Percentiles rank a stretch among this genome's conserved stretches.
These are phyloP conservation scores for Diaporthe sp. DNA, from an alignment of 2,329 filamentous ascomycete species.

Conservation along the genomic window DNA sequence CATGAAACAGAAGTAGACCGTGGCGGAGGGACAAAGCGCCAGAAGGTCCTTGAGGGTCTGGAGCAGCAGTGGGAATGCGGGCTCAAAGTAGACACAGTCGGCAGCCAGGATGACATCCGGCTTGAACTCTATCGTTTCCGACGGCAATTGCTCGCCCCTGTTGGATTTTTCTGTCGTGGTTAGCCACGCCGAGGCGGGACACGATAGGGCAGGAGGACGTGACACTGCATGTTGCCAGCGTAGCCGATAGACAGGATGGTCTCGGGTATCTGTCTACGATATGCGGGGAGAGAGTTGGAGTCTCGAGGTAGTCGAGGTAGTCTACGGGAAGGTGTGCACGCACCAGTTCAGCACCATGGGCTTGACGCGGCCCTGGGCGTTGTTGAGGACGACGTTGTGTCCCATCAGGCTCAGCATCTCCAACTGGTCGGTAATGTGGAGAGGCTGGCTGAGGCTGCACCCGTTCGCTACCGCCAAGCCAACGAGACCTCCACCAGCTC, in stretches of 20 bases:
- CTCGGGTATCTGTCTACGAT: slow-evolving; percentile 7
- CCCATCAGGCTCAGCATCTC: slow-evolving; percentile 90
- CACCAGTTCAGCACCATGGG: slow-evolving; percentile 86
- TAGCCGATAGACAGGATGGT: slow-evolving; percentile 39
- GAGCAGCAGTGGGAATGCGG: slow-evolving; percentile 89
- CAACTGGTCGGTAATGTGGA: slow-evolving; percentile 88
- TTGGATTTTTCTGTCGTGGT: neutral
- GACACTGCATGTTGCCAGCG: slow-evolving; percentile 32
- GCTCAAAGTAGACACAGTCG: slow-evolving; percentile 97
- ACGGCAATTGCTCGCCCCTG: slow-evolving; percentile 72
- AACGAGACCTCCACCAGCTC: slow-evolving; percentile 91
- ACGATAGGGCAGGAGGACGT: slow-evolving; percentile 8
- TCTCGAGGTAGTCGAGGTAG: too few species aligned
- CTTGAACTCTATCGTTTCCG: slow-evolving; percentile 64
- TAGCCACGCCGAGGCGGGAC: slow-evolving; percentile 33
- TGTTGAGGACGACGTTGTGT: slow-evolving; percentile 87
- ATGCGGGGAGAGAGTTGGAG: too few species aligned
- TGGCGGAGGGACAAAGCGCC: slow-evolving; percentile 74
- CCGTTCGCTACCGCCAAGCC: slow-evolving; percentile 73
- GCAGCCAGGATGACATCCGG: slow-evolving; percentile 92
- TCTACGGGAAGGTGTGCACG: slow-evolving; percentile 57
- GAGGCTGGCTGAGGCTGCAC: slow-evolving; percentile 64
- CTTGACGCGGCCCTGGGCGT: slow-evolving; percentile 71
- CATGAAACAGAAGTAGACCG: slow-evolving; percentile 92
- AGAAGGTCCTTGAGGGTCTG: slow-evolving; percentile 82